These are phyloP conservation scores for Linum usitatissimum DNA, from an alignment of 345 rosid genomes.

Conservation along the genomic window DNA sequence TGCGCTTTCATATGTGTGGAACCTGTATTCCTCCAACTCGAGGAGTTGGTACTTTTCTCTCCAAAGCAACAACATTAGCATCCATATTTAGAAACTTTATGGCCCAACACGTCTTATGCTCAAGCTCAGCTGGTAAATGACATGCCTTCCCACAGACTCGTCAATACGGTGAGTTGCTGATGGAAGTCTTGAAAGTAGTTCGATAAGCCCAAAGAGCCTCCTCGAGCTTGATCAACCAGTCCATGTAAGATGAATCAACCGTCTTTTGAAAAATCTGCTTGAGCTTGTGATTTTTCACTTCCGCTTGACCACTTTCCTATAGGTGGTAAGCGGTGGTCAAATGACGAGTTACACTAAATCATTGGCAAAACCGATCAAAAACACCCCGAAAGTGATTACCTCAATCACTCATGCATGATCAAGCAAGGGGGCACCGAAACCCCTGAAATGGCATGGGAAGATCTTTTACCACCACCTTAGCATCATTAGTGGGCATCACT, in stretches of 20 bases:
- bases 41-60: too few species aligned
- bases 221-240: background rate
- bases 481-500: background rate
- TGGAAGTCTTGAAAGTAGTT: background rate
- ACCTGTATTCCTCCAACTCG: too few species aligned
- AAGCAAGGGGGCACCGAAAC: background rate
- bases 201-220: background rate
- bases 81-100: background rate
- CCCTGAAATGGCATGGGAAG: background rate
- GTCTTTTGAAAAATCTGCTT: background rate
- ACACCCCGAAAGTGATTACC: background rate
- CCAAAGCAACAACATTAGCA: too few species aligned
- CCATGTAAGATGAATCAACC: background rate
- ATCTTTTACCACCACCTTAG: background rate
- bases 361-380: background rate
- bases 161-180: background rate
- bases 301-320: background rate
- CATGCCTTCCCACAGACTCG: background rate
- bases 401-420: background rate
- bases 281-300: background rate
- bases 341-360: background rate
- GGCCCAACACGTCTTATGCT: background rate
- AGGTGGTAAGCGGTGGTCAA: background rate
- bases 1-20: too few species aligned
- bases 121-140: background rate